Conservation (phyloP, 768 basidiomycete species). For the Hericium rajendrae region DNA sequence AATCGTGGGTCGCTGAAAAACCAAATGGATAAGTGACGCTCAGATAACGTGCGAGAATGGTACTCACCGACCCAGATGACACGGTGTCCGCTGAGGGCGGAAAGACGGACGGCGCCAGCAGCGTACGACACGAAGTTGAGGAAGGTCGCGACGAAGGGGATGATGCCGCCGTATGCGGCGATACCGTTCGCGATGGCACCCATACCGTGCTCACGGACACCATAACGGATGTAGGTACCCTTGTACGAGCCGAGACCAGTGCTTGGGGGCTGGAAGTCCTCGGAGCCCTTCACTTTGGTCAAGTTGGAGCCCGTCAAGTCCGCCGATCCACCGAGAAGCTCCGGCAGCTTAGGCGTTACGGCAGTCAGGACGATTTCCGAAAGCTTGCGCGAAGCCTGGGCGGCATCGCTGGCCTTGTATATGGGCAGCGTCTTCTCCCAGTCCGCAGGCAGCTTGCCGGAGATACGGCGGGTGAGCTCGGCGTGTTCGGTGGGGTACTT, state of each 20-base stretch:
- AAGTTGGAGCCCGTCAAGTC: conserved; percentile 90
- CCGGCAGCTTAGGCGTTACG: conserved; percentile 67
- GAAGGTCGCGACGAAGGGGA: conserved; percentile 91
- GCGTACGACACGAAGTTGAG: conserved; percentile 93
- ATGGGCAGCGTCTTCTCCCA: conserved; percentile 85
- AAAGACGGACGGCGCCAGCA: conserved; percentile 84
- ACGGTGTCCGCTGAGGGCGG: conserved; percentile 80
- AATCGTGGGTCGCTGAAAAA: conserved; percentile 78
- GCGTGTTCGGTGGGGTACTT: conserved; percentile 79
- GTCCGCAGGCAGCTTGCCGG: conserved; percentile 70
- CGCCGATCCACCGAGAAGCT: conserved; percentile 82
- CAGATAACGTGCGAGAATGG: not conserved
- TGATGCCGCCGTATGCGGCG: conserved; percentile 80
- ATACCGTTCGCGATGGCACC: conserved; percentile 91
- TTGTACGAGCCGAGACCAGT: conserved; percentile 77
- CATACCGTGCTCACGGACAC: conserved; percentile 97
- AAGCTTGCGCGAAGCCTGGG: conserved; percentile 86
- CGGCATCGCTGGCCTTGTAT: conserved; percentile 75
- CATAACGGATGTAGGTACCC: conserved; percentile 90
- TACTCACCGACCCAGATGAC: conserved; percentile 88
- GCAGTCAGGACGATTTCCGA: conserved; percentile 83
- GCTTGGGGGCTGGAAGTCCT: conserved; percentile 88
- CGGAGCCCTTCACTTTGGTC: conserved; percentile 74
- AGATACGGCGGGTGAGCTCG: conserved; percentile 78
- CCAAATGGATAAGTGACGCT: not conserved